phyloP scores from a whole-genome alignment of 495 filamentous ascomycete species.

The Neohortaea acidophila region DNA sequence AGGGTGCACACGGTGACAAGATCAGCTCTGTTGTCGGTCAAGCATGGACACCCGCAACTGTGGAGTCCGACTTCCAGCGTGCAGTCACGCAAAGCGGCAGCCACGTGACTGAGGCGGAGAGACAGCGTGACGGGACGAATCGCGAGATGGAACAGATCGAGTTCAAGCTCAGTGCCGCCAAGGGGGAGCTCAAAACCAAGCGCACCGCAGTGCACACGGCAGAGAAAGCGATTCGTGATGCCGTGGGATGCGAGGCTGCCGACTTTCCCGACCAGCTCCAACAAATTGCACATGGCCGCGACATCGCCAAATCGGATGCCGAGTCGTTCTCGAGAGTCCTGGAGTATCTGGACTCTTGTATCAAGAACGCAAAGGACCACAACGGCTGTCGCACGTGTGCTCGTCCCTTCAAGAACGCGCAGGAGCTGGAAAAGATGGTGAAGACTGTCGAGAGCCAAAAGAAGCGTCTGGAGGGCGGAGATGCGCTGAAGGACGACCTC shows the following conservation, averaged over 20 bases:
- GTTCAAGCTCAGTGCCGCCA: conserved; percentile 52
- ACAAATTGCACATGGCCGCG: conserved; percentile 44
- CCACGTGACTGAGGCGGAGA: conserved; percentile 44
- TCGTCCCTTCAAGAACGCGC: conserved; percentile 39
- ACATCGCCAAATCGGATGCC: conserved; percentile 45
- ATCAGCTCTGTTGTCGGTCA: conserved; percentile 45
- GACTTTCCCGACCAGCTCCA: conserved; percentile 38
- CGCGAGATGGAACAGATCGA: conserved; percentile 65
- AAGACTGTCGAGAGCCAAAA: conserved; percentile 32
- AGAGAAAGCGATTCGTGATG: conserved; percentile 36
- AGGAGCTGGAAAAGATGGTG: conserved; percentile 36
- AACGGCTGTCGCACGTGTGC: conserved; percentile 60
- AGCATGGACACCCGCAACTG: conserved; percentile 49
- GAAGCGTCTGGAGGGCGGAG: conserved; percentile 37
- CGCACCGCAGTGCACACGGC: conserved; percentile 47
- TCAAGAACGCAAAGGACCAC: conserved; percentile 39
- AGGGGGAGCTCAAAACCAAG: conserved; percentile 46
- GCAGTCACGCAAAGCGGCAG: conserved; percentile 40
- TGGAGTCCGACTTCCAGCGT: conserved; percentile 59
- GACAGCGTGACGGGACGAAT: conserved; percentile 49
- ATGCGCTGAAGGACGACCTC: conserved; percentile 39
- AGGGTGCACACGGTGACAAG: conserved; percentile 52
- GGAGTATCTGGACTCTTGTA: conserved; percentile 47
- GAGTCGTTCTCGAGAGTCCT: conserved; percentile 45
- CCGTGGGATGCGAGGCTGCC: conserved; percentile 38